A percentile compares a stretch with the other conserved stretches of the same genome.
Conservation (phyloP, 2,329 filamentous ascomycete genomes). For the Tolypocladium ophioglossoides region DNA sequence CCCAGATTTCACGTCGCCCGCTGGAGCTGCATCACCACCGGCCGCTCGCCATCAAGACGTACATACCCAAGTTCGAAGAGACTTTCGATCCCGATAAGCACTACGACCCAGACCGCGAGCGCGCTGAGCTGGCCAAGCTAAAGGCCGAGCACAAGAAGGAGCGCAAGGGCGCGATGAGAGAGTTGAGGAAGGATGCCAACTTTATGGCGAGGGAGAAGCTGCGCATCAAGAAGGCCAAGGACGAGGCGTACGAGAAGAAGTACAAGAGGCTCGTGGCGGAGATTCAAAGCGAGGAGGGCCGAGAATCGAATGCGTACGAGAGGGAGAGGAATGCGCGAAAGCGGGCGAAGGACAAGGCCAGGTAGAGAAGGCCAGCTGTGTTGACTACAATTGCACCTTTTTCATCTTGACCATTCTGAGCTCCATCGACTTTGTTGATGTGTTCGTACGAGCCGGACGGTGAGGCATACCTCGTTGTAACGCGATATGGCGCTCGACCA, state of each 20-base stretch:
- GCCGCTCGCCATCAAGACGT: constrained; percentile 77
- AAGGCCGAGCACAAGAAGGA: constrained; percentile 89
- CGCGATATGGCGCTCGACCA: too few relatives aligned
- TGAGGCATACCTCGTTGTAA: too few relatives aligned
- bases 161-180: constrained; percentile 86
- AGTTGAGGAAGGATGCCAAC: constrained; percentile 88
- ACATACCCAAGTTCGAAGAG: constrained; percentile 93
- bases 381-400: neutral
- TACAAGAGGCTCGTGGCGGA: constrained; percentile 85
- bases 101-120: constrained; percentile 91
- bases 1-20: constrained; percentile 60
- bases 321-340: constrained; percentile 71
- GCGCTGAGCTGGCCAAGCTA: constrained; percentile 74
- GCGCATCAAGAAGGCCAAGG: constrained; percentile 83
- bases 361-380: constrained; percentile 10
- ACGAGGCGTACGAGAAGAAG: constrained; percentile 93
- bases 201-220: constrained; percentile 89
- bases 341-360: constrained; percentile 46
- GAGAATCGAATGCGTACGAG: constrained; percentile 81
- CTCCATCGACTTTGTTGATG: too few relatives aligned
- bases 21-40: constrained; percentile 83
- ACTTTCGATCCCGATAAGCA: constrained; percentile 89
- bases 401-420: neutral
- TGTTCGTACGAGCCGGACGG: too few relatives aligned
- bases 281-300: constrained; percentile 89